Base-by-base conservation (phyloP, 2,329 filamentous ascomycete species). In the Colletotrichum musicola region DNA sequence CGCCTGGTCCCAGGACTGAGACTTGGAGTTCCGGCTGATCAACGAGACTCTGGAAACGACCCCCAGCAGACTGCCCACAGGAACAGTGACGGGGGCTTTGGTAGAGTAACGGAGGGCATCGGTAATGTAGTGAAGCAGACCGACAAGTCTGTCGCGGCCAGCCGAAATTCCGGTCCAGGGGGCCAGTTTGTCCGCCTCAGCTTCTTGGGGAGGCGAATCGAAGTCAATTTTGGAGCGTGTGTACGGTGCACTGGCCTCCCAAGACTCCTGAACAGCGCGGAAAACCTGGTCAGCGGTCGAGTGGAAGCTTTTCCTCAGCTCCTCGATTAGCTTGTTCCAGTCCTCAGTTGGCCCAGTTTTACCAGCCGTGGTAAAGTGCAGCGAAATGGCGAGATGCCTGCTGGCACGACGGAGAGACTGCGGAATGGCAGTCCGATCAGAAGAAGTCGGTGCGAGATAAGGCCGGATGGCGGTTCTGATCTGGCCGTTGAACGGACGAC, bases 291-390 rank as follows among this genome's bases (percentile, higher is more conserved):
- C 92, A 49, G 92, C 89, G 1, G 93, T 92, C 25, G 81, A 79
- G 74, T 98, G 94, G 16, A 90, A 85, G 44, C 88, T 86, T 44
- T 85, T 84, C 25, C 97, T 81, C 12, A 91, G 84, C 7, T 83
- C 81, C 54, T 86, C 86, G 53, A 95, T 81, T 16, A 89, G 84
- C 73, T 89, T 92, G 16, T 84, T 84, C 95, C 95, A 98, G 78
- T 97, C 94, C 22, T 93, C 91, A 22, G 88, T 87, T 12, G 90
- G 88, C 18, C 89, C 89, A 69, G 92, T 91, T 79, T 97, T 98
- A 6, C 93, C 90, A 1, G 93, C 92, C 61, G 93, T 96, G 64
- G 93, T 96, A 76, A 91, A 90, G 72, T 94, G 91, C 54, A 97
- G 83, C n/a, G 90, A 85, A 9, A 93, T 86, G 56, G 90, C 85